phyloP scores from a whole-genome alignment of 2,329 filamentous ascomycete genomes.

The Botrytis porri region DNA sequence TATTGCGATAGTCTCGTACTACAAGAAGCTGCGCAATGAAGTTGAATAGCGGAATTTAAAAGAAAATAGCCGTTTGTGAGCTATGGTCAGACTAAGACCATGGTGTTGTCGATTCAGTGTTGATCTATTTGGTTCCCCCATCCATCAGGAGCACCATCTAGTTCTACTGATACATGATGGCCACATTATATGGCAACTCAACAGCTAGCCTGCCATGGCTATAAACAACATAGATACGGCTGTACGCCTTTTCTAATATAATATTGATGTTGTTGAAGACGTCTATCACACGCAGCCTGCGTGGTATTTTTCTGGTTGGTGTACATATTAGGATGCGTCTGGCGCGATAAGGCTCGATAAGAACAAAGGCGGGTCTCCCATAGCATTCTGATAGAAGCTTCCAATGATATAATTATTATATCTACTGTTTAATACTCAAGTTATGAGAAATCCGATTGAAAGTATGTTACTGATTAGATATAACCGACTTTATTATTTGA shows the following conservation, averaged over 20 bases:
- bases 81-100: no score
- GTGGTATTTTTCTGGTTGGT: no score
- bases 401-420: neutral
- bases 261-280: neutral
- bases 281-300: neutral
- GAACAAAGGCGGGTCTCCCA: no score
- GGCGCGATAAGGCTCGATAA: no score
- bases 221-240: neutral
- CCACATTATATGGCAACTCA: neutral
- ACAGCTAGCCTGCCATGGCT: no score
- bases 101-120: no score
- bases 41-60: no score
- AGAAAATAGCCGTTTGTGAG: no score
- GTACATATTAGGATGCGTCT: no score
- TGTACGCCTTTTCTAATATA: neutral
- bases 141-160: neutral
- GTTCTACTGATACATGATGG: neutral
- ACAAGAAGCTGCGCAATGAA: no score
- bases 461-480: neutral
- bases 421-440: neutral
- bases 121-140: neutral
- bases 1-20: no score
- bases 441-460: no score
- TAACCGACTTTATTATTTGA: neutral
- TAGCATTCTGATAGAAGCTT: neutral